Evolutionary conservation across 2,329 filamentous ascomycete species (phyloP).

Genomic region (Hypoxylon sp.): DNA sequence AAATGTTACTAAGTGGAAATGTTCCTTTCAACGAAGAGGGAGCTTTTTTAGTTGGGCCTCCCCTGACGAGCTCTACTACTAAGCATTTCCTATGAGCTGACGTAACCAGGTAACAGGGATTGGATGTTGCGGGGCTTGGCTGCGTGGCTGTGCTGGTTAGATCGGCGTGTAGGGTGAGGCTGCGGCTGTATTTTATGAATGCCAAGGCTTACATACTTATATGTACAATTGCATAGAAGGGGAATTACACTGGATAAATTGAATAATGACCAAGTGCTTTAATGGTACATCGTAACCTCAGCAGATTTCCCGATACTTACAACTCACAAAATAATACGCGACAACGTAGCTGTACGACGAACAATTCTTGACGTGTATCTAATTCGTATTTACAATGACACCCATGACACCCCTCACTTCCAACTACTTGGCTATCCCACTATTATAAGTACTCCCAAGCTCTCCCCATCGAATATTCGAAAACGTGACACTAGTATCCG

Average conservation of each 20-base stretch:
- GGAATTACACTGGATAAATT: no score
- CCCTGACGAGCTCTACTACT: slow-evolving; percentile 24
- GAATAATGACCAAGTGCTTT: no score
- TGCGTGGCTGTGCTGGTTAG: not conserved
- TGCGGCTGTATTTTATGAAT: not conserved
- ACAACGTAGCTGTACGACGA: no score
- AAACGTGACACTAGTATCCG: slow-evolving; percentile 42
- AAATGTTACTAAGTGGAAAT: not conserved
- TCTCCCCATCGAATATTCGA: slow-evolving; percentile 44
- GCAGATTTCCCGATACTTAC: no score
- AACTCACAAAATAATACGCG: no score
- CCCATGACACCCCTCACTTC: no score
- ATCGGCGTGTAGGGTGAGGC: no score
- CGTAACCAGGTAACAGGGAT: slow-evolving; percentile 10
- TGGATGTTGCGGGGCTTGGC: slow-evolving; percentile 4
- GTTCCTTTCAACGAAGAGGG: not conserved
- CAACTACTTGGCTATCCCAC: slow-evolving; percentile 1
- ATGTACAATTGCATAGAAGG: no score
- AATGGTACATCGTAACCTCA: no score
- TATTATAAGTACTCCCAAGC: slow-evolving; percentile 35
- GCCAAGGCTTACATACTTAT: no score
- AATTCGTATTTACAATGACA: no score
- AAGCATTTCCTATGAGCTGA: slow-evolving; percentile 12
- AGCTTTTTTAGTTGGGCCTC: not conserved
- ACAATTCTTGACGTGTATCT: no score